Conservation (phyloP, 208 protist species). For the Crithidia fasciculata region DNA sequence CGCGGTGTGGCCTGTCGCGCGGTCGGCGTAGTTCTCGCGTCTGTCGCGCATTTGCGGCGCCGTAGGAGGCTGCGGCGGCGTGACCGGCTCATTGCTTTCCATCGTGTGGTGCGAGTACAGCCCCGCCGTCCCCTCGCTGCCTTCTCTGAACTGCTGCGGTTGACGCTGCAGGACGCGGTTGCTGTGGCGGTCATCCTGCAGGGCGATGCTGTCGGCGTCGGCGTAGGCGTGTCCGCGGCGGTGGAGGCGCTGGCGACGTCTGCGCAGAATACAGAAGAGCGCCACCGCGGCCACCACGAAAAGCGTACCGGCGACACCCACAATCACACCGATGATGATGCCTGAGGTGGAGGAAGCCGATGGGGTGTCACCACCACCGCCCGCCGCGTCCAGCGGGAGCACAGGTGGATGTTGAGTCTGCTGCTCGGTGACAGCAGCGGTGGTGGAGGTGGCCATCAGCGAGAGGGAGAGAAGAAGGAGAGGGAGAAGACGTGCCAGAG, state of each 20-base stretch:
- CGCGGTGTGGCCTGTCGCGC: conserved; percentile 1
- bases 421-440: not conserved
- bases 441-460: not conserved
- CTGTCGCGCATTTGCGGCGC: conserved; percentile 3
- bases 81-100: not conserved
- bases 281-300: not conserved
- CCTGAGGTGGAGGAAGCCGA: not conserved
- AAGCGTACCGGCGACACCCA: not conserved
- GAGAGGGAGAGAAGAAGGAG: not conserved
- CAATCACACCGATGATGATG: conserved; percentile 3
- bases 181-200: conserved; percentile 16
- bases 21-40: conserved; percentile 35
- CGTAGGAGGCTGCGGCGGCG: not conserved
- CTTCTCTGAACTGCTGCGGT: not conserved
- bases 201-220: conserved; percentile 8
- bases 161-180: not conserved
- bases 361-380: not conserved
- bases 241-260: not conserved
- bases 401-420: not conserved
- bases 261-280: not conserved
- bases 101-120: conserved; percentile 3
- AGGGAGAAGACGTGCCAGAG: not conserved
- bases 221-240: conserved; percentile 1
- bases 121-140: not conserved
- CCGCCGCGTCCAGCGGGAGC: not conserved